Base-by-base conservation (phyloP, 1,139 yeast genomes). In the Geotrichum citri-aurantii region DNA sequence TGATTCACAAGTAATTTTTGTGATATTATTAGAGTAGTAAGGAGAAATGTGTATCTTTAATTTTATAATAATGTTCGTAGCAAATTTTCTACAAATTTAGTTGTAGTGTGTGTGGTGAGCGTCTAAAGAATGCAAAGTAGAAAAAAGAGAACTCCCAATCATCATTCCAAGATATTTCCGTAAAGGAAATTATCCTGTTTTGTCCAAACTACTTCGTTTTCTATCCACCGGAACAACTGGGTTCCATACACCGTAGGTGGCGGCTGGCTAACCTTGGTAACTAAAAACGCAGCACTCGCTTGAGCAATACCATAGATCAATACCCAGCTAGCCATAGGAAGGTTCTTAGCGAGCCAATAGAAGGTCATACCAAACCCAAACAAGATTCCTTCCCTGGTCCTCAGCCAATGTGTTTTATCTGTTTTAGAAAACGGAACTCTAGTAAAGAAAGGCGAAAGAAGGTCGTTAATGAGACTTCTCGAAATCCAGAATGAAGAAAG, bases 151-250 rank as follows among this genome's bases (percentile, higher is more conserved):
- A n/a, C 7, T 5, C 2, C 11, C 7, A 37, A 37, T 37, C 21
- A 8, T 37, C 7, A 37, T 17, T 37, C 17, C 5, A 37, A 7
- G 44, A 37, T 37, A n/a, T n/a, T n/a, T 37, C 44, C 44, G 44
- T 37, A 37, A n/a, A 37, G 44, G 26, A 55, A 42, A 8, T 19
- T 42, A 24, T 59, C 58, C 47, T 57, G 50, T 27, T 55, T 60
- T 7, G 71, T 69, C 71, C 71, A 69, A 2, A 64, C 58, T 2
- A 65, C 62, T 58, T 70, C 71, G 14, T 53, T 52, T 31, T 66
- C 69, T n/a, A 68, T 65, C 71, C 71, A 68, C 10, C 58, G 59
- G 29, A 54, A 50, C 56, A 68, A 40, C 24, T 53, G 52, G 6
- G 56, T 40, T n/a, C 44, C 44, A 12, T 37, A 37, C 14, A 37